Evolutionary conservation across 2,329 filamentous ascomycete genomes (phyloP), one percentile per base, ranked within the genome.

Genomic region (Aspergillus sojae): DNA sequence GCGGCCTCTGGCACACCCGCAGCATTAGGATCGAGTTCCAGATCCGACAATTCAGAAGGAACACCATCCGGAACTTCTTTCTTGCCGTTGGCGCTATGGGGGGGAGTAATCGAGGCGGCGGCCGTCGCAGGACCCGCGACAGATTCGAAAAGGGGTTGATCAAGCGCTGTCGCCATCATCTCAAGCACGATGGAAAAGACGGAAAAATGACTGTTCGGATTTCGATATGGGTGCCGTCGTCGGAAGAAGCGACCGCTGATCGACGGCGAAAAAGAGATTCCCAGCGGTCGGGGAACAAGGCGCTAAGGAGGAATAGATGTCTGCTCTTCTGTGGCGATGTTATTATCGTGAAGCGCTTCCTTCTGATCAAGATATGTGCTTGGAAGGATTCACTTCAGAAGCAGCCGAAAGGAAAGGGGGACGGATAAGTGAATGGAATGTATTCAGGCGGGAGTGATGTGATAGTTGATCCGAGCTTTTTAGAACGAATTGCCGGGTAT

Each of bases 51-150:
- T 64, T 80, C 77, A 16, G 77, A 75, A 3, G 76, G 75, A 41
- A 79, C 75, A 32, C 75, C 77, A 64, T 79, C 78, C 53, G 78
- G 76, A 58, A 71, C 76, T 63, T 80, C 76, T 67, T 81, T 82
- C 70, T 78, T 79, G 61, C 79, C 78, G 69, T 80, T 77, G 64
- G 77, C 75, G 67, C 78, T 81, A 45, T 78, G 77, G 48, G 79
- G 79, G 39, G 79, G 79, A 60, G 79, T 81, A 36, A 80, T 79
- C 36, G 78, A 80, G 21, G 73, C 72, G 41, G 75, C 70, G 43
- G 72, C 72, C 54, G 71, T 67, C 56, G 71, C 65, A 54, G 69
- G 64, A 50, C 67, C 67, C 50, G 66, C 69, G 60, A 74, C 68
- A 28, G 68, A 65, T 30, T 73, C 71, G 61, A 72, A 61, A 52